Percentiles rank a stretch among this genome's conserved stretches.
Evolutionary conservation across 495 filamentous ascomycete species (phyloP).

Genomic region (Penicillium bialowiezense): DNA sequence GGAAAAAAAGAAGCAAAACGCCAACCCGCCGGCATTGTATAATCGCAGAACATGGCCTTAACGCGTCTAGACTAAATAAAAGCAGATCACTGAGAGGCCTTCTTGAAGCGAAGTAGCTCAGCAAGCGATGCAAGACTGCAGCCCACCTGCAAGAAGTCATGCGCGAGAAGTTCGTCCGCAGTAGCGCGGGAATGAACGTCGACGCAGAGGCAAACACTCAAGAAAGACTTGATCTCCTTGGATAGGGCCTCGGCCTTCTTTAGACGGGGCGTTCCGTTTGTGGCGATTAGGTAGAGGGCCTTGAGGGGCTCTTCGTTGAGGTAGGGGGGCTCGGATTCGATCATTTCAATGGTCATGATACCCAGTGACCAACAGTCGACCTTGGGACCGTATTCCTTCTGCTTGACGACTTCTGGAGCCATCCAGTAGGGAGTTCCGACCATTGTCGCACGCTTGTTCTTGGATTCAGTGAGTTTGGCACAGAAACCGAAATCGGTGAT

Average conservation of each 20-base stretch:
- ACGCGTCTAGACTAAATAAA: neutral
- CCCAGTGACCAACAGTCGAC: slow-evolving; percentile 98
- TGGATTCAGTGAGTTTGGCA: slow-evolving; percentile 94
- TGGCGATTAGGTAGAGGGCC: slow-evolving; percentile 92
- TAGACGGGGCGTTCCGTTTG: slow-evolving; percentile 91
- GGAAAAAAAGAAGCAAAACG: slow-evolving; percentile 24
- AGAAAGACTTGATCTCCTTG: slow-evolving; percentile 93
- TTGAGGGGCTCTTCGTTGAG: slow-evolving; percentile 97
- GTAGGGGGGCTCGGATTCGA: slow-evolving; percentile 96
- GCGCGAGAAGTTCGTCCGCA: slow-evolving; percentile 76
- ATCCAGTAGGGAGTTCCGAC: slow-evolving; percentile 99
- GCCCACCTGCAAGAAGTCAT: slow-evolving; percentile 68
- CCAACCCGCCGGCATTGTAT: slow-evolving; percentile 31
- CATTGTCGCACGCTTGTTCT: slow-evolving; percentile 97
- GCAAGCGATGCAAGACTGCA: slow-evolving; percentile 79
- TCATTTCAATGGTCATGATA: slow-evolving; percentile 99
- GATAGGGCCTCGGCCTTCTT: slow-evolving; percentile 97
- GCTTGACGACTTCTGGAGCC: slow-evolving; percentile 98
- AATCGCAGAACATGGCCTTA: slow-evolving; percentile 11
- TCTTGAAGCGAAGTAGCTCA: slow-evolving; percentile 74
- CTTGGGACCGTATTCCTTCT: slow-evolving; percentile 97
- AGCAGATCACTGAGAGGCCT: slow-evolving; percentile 37
- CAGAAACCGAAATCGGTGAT: slow-evolving; percentile 99
- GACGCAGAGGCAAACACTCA: slow-evolving; percentile 93
- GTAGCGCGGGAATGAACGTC: slow-evolving; percentile 93